Evolutionary conservation across 345 rosid genomes (phyloP), one percentile per base, ranked within the genome.

Genomic region (Sonneratia alba): DNA sequence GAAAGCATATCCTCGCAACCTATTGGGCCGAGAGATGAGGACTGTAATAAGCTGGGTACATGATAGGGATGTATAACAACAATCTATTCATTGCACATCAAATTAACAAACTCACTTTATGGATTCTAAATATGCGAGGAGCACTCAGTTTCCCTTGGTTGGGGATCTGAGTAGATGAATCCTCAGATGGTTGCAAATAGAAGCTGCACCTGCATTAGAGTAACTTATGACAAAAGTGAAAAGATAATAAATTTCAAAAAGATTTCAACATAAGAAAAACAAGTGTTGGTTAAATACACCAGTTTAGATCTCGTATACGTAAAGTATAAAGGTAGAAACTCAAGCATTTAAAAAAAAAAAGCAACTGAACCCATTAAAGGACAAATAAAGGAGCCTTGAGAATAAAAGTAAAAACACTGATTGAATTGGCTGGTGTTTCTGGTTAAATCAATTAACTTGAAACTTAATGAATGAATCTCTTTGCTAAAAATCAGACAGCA

Each of bases 61-160:
- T 47, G 13, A 13, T 48, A 16, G 16, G 14, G 4, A 48, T 11
- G 53, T 11, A 18, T 14, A 48, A 15, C 53, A 48, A 48, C 18
- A 48, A 12, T 48, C 16, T 16, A 48, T 48, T 48, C 53, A 10
- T 47, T 47, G 1, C 53, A 11, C 14, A 48, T 48, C 18, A 14
- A 48, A 48, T 48, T 24, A 11, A 37, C 19, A 67, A 68, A 66
- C 83, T 81, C 79, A 95, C 99, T 87, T 95, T 95, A 78, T 90
- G 92, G 79, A 92, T 90, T 81, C 99, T 90, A 85, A 95, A 80
- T 81, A 95, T 95, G 53, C 99, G 86, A 66, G 99, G 99, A 67
- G 99, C 99, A 81, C 94, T 95, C 62, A 95, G 86, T 82, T 92
- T 95, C 82, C 99, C 99, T 74, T 90, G 96, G 21, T 96, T 90